phyloP scores from a whole-genome alignment of 257 asterid species.

The Solanum commersonii region DNA sequence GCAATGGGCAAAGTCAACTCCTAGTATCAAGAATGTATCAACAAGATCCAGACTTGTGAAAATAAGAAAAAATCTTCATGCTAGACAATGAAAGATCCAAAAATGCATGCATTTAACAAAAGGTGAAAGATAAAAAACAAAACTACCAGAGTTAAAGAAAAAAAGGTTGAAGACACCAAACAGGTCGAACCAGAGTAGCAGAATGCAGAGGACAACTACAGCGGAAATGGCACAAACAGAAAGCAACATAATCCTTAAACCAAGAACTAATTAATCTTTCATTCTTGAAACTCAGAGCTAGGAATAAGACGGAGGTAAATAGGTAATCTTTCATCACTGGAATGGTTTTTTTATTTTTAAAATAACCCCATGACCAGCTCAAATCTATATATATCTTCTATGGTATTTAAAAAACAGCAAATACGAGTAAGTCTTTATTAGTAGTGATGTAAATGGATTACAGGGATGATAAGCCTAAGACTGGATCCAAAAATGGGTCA shows the following conservation, averaged over 20 bases:
- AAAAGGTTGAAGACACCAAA: neutral
- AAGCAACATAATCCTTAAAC: too few relatives aligned
- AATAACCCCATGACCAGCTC: neutral
- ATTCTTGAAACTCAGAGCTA: neutral
- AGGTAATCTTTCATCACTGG: neutral
- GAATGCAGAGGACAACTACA: neutral
- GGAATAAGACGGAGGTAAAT: neutral
- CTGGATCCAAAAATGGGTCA: neutral
- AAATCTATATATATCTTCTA: neutral
- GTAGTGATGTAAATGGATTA: too few relatives aligned
- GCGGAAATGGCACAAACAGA: too few relatives aligned
- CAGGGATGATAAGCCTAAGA: neutral
- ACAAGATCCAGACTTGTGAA: neutral
- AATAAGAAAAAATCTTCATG: neutral
- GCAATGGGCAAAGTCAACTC: constrained; percentile 1
- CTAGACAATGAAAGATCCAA: neutral
- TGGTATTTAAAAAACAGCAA: neutral
- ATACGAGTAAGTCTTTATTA: neutral
- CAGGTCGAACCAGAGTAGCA: neutral
- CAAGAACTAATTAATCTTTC: too few relatives aligned
- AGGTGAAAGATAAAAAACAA: neutral
- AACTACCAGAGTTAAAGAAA: neutral
- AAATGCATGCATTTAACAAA: neutral
- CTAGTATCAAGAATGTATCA: neutral
- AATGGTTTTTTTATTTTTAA: too few relatives aligned